Evolutionary conservation across 495 filamentous ascomycete species (phyloP).

Genomic region (Haplographium delicatum): DNA sequence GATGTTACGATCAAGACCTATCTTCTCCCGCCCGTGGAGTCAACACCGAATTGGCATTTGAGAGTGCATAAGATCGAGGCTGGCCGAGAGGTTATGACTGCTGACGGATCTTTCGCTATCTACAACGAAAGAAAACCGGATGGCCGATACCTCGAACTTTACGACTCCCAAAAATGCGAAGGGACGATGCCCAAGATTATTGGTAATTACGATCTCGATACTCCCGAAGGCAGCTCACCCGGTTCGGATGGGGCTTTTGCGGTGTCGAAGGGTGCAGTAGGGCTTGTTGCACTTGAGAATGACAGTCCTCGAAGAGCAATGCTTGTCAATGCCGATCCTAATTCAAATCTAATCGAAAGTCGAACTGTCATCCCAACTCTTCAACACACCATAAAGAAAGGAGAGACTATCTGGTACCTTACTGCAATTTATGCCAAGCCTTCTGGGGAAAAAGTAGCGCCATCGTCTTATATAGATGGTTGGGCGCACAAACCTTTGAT

Average conservation of each 20-base stretch:
- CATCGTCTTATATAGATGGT: constrained; percentile 41
- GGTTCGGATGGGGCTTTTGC: constrained; percentile 52
- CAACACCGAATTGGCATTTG: constrained; percentile 61
- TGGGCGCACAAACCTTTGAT: constrained; percentile 50
- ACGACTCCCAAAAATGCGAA: constrained; percentile 38
- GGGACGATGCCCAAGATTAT: constrained; percentile 47
- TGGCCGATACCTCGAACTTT: constrained; percentile 52
- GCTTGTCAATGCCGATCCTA: constrained; percentile 69
- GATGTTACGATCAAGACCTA: constrained; percentile 61
- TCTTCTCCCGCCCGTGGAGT: constrained; percentile 51
- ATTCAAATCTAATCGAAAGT: constrained; percentile 68
- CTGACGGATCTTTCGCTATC: constrained; percentile 68
- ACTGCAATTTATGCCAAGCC: constrained; percentile 48
- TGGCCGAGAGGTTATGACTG: constrained; percentile 56
- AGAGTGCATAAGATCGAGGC: constrained; percentile 55
- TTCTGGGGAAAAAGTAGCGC: constrained; percentile 15
- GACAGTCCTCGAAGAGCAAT: constrained; percentile 34
- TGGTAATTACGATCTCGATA: constrained; percentile 49
- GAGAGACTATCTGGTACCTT: constrained; percentile 44
- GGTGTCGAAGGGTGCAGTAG: constrained; percentile 63
- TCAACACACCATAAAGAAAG: constrained; percentile 41
- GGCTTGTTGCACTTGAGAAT: constrained; percentile 55
- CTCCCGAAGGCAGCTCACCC: constrained; percentile 50
- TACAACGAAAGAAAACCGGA: constrained; percentile 52
- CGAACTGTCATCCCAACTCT: constrained; percentile 66